Base-by-base conservation (phyloP, 2,329 filamentous ascomycete species). In the Camillea tinctor region DNA sequence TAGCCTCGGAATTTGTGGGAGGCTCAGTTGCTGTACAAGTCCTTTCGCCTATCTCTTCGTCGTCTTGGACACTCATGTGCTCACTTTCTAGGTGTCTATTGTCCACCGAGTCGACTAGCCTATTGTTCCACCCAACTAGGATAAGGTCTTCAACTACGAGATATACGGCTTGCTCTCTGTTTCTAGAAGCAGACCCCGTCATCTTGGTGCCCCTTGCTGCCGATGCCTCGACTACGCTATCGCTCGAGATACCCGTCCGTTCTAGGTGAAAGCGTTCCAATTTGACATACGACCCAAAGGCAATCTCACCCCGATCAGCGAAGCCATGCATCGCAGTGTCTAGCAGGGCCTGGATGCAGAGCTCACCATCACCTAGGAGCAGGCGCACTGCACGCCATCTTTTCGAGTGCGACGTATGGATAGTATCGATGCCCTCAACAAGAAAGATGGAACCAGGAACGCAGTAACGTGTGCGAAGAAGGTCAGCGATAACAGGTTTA, bases 261-360 rank as follows among this genome's bases (percentile, higher is more conserved):
- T 72, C 71, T 26, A 80, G 24, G 52, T 76, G 69, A 50, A 81
- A 80, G 8, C 69, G 65, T 24, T 80, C 75, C n/a, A 83, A 66
- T 44, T 75, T 76, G 21, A 85, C 76, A 64, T 83, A 84, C 50
- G 77, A 78, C 1, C 83, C 83, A 11, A 80, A 72, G 3, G 71
- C 72, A 40, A 85, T 65, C n/a, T 79, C 75, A 1, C 76, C 77
- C 1, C 68, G 69, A 49, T 82, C 76, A 8, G 84, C 73, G n/a
- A 82, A 76, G 3, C 76, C 74, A 55, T 85, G 81, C 71, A 81
- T 75, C 52, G 76, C 76, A 1, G 76, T 71, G 6, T 72, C 70
- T 50, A 85, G 68, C 7, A 86, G 69, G 0, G 81, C 81, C 68
- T 86, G 83, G n/a, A 86, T 76, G 63, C 80, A 84, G 3, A 84